Percentiles rank a stretch among this genome's conserved stretches.
These are phyloP conservation scores for Calonectria montana DNA, from an alignment of 2,329 filamentous ascomycete species.

Conservation along the genomic window DNA sequence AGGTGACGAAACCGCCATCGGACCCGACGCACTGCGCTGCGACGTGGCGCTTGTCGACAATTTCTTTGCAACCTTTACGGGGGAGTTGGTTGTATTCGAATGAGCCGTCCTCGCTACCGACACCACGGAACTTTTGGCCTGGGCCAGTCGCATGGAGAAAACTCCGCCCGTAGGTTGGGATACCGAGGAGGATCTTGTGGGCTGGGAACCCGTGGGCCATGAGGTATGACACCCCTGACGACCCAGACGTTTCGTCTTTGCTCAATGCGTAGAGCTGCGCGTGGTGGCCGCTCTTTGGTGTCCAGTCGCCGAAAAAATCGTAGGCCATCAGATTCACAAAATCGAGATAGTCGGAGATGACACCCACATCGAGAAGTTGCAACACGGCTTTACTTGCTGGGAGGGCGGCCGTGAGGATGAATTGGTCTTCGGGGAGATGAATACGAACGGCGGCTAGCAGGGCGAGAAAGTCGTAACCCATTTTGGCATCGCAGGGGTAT, in stretches of 20 bases:
- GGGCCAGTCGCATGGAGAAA: conserved; percentile 75
- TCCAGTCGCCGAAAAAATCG: conserved; percentile 82
- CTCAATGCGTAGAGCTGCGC: conserved; percentile 76
- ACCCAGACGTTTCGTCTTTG: conserved; percentile 73
- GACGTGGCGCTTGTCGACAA: conserved; percentile 73
- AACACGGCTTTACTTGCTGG: conserved; percentile 75
- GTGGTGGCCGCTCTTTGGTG: conserved; percentile 75
- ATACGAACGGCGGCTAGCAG: conserved; percentile 75
- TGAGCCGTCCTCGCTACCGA: conserved; percentile 72
- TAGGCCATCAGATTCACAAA: conserved; percentile 84
- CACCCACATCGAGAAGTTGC: conserved; percentile 74
- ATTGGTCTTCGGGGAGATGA: conserved; percentile 75
- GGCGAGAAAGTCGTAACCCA: conserved; percentile 77
- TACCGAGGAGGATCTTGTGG: conserved; percentile 79
- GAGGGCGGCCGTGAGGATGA: conserved; percentile 77
- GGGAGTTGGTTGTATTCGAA: conserved; percentile 82
- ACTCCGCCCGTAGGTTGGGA: conserved; percentile 80
- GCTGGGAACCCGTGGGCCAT: conserved; percentile 73
- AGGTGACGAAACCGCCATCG: conserved; percentile 82
- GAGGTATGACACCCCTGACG: conserved; percentile 74
- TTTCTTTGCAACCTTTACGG: conserved; percentile 69
- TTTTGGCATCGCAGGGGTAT: conserved; percentile 73
- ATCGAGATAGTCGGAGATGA: conserved; percentile 75
- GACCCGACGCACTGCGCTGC: conserved; percentile 79
- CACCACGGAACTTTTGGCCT: conserved; percentile 69